phyloP scores from a whole-genome alignment of 257 asterid genomes.

The Nicotiana sylvestris region DNA sequence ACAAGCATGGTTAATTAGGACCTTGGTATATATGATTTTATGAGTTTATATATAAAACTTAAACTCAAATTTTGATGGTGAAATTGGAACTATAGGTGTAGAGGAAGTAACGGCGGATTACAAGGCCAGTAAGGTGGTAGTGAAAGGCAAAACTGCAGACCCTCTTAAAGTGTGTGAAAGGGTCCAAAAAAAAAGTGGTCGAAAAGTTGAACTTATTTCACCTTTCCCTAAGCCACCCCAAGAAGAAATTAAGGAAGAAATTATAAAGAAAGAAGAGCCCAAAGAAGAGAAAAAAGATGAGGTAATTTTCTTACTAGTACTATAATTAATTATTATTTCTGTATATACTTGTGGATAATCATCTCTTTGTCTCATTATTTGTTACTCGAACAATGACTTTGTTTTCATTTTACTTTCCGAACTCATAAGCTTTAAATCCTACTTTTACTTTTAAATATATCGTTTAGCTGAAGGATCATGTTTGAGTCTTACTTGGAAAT shows the following conservation, averaged over 20 bases:
- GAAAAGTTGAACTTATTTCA: slow-evolving; percentile 63
- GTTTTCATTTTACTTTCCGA: neutral
- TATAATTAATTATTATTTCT: neutral
- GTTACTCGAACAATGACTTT: neutral
- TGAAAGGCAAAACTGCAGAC: slow-evolving; percentile 66
- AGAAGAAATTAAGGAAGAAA: slow-evolving; percentile 20
- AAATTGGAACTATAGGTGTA: slow-evolving; percentile 33
- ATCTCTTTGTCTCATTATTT: neutral
- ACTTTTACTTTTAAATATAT: too few relatives aligned
- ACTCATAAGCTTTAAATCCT: too few relatives aligned
- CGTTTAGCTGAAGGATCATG: neutral
- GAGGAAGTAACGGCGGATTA: slow-evolving; percentile 59
- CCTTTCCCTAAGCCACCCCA: slow-evolving; percentile 49
- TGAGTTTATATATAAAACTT: too few relatives aligned
- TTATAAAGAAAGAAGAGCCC: slow-evolving; percentile 17
- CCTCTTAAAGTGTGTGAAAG: slow-evolving; percentile 67
- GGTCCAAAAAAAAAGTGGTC: slow-evolving; percentile 57
- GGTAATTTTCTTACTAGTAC: slow-evolving; percentile 22
- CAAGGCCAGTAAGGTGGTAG: slow-evolving; percentile 77
- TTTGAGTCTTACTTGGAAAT: neutral
- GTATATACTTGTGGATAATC: neutral
- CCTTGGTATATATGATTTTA: too few relatives aligned
- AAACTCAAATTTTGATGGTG: too few relatives aligned
- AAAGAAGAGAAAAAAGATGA: slow-evolving; percentile 38
- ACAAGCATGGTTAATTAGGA: too few relatives aligned